phyloP scores from a whole-genome alignment of 176 grass and related monocot genomes.

The Ensete glaucum region DNA sequence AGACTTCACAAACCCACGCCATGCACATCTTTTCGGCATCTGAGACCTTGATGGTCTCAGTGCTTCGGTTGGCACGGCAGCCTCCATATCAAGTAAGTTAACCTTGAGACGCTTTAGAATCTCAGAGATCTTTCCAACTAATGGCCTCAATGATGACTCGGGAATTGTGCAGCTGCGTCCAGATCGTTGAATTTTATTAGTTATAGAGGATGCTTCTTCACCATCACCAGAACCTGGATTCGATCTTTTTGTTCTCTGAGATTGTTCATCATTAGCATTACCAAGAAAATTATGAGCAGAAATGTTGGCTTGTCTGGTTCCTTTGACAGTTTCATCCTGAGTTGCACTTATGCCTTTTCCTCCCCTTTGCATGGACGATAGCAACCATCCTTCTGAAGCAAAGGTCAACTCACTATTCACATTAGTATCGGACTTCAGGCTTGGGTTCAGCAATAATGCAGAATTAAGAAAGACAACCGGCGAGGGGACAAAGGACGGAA shows the following conservation, averaged over 20 bases:
- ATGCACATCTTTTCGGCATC: slow-evolving; percentile 51
- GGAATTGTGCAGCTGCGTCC: slow-evolving; percentile 52
- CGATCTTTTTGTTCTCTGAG: slow-evolving; percentile 32
- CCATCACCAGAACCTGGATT: slow-evolving; percentile 24
- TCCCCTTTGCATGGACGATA: slow-evolving; percentile 25
- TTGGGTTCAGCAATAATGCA: slow-evolving; percentile 36
- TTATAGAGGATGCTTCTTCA: slow-evolving; percentile 39
- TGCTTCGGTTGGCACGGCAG: slow-evolving; percentile 65
- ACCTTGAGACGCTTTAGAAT: slow-evolving; percentile 72
- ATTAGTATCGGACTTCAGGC: slow-evolving; percentile 27
- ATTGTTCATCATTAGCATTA: slow-evolving; percentile 32
- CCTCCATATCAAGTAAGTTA: slow-evolving; percentile 88
- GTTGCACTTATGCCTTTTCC: slow-evolving; percentile 1
- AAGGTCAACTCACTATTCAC: slow-evolving; percentile 33
- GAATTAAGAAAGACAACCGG: slow-evolving; percentile 52
- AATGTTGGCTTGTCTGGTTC: slow-evolving; percentile 17
- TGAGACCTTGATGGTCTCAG: slow-evolving; percentile 51
- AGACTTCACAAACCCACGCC: slow-evolving; percentile 85
- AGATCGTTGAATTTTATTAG: slow-evolving; percentile 35
- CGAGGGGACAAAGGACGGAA: slow-evolving; percentile 65
- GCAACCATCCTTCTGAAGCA: slow-evolving; percentile 29
- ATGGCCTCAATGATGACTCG: slow-evolving; percentile 54
- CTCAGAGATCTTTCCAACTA: slow-evolving; percentile 63
- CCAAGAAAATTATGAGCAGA: slow-evolving; percentile 29
- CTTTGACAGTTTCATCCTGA: background rate